These are phyloP conservation scores for Calonectria pseudoturangicola DNA, from an alignment of 2,329 filamentous ascomycete species.

Conservation along the genomic window DNA sequence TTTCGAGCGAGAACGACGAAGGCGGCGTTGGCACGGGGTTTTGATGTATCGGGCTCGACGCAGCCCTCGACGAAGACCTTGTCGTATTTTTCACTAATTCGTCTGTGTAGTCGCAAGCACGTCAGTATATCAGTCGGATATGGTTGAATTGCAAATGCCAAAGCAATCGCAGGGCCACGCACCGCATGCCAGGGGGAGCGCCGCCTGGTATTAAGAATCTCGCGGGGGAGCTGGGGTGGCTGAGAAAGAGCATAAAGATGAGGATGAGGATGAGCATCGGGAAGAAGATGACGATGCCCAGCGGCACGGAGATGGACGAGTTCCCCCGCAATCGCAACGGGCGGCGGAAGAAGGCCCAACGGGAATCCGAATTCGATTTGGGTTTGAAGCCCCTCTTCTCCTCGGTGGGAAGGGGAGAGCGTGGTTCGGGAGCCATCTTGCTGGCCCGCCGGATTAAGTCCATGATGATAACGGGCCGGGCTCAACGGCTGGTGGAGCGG, in stretches of 20 bases:
- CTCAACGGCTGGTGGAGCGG: conserved; percentile 64
- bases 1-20: conserved; percentile 97
- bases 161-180: conserved; percentile 58
- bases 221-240: conserved; percentile 88
- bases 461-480: conserved; percentile 64
- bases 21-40: conserved; percentile 91
- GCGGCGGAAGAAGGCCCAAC: conserved; percentile 87
- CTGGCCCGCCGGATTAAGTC: conserved; percentile 75
- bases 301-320: conserved; percentile 92
- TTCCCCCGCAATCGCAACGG: conserved; percentile 93
- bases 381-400: conserved; percentile 67
- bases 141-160: not conserved
- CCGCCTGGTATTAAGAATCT: conserved; percentile 91
- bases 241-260: conserved; percentile 91
- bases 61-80: conserved; percentile 97
- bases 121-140: conserved; percentile 42
- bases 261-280: conserved; percentile 93
- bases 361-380: conserved; percentile 64
- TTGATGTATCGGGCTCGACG: conserved; percentile 84
- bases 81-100: conserved; percentile 98
- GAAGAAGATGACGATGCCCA: conserved; percentile 94
- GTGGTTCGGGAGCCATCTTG: conserved; percentile 67
- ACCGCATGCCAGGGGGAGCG: conserved; percentile 92
- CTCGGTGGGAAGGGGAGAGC: conserved; percentile 67
- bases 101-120: conserved; percentile 70